These are phyloP conservation scores for Yamagishiella unicocca DNA, from an alignment of 139 green algal genomes.

Conservation along the genomic window DNA sequence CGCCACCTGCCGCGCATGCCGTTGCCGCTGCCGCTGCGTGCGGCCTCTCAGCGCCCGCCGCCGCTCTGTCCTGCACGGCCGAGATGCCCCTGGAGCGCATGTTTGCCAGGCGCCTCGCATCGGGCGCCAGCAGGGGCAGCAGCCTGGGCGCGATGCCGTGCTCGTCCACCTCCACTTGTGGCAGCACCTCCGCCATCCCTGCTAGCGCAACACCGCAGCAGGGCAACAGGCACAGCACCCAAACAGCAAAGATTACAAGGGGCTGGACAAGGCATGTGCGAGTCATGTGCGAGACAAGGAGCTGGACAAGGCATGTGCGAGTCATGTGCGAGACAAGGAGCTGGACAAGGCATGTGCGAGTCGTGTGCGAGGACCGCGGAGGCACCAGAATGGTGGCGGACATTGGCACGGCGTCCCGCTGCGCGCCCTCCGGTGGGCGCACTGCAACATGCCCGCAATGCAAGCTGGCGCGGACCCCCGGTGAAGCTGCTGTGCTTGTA, in stretches of 20 bases:
- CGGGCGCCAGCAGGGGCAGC: constrained; percentile 27
- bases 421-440: no score
- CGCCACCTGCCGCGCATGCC: no score
- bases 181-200: constrained; percentile 18
- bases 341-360: no score
- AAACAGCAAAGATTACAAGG: no score
- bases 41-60: neutral
- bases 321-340: neutral
- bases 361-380: no score
- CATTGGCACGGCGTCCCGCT: no score
- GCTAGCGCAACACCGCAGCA: neutral
- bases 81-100: neutral
- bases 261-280: no score
- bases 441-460: no score
- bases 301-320: neutral
- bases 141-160: neutral
- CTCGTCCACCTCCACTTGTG: constrained; percentile 33
- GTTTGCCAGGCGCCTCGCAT: neutral
- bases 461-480: no score
- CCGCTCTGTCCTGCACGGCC: neutral
- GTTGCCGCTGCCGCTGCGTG: neutral
- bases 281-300: neutral
- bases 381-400: no score
- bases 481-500: no score
- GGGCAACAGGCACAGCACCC: no score